These are phyloP conservation scores for Manihot esculenta DNA, from an alignment of 441 rosid genomes.

Conservation along the genomic window DNA sequence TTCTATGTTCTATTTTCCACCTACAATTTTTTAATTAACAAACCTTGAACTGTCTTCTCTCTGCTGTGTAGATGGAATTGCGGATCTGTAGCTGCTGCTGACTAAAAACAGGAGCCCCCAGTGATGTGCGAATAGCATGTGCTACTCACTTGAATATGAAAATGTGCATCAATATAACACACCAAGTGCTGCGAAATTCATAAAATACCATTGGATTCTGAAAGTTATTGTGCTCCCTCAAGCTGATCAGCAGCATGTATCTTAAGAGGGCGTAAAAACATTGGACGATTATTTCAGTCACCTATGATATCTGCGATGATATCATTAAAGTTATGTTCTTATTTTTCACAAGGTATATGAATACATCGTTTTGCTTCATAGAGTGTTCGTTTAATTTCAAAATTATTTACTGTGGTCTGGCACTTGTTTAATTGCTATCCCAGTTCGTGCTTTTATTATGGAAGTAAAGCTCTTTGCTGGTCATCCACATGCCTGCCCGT, in stretches of 20 bases:
- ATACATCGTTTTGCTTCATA: not conserved
- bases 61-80: slow-evolving; percentile 20
- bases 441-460: too few species aligned
- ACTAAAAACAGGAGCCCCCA: not conserved
- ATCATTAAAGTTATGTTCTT: not conserved
- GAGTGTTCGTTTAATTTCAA: not conserved
- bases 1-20: not conserved
- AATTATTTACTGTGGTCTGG: not conserved
- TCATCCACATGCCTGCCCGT: too few species aligned
- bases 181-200: not conserved
- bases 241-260: not conserved
- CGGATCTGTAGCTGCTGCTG: not conserved
- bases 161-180: not conserved
- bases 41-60: not conserved
- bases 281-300: not conserved
- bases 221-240: not conserved
- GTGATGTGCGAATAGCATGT: not conserved
- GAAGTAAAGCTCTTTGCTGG: too few species aligned
- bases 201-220: not conserved
- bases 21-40: not conserved
- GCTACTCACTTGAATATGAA: not conserved
- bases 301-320: not conserved
- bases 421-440: not conserved
- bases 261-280: not conserved
- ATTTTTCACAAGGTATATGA: not conserved